Conservation (phyloP, 1,284 basidiomycete species). For the Amylostereum chailletii region DNA sequence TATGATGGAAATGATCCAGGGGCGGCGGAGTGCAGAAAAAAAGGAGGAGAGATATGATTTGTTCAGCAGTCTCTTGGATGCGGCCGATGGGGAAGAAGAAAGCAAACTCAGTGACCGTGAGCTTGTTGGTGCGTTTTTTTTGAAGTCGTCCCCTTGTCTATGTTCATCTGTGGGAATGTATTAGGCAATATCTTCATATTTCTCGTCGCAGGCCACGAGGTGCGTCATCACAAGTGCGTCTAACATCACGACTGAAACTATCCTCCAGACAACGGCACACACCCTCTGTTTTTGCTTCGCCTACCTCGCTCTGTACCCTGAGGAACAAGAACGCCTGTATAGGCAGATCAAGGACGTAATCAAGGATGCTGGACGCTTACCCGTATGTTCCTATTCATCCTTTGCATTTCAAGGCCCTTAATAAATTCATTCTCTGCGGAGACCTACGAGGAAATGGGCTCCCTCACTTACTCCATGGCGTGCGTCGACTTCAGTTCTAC, state of each 20-base stretch:
- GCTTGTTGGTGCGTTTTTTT: slow-evolving; percentile 27
- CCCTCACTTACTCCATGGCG: slow-evolving; percentile 37
- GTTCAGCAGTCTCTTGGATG: slow-evolving; percentile 38
- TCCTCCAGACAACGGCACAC: slow-evolving; percentile 30
- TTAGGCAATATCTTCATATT: slow-evolving; percentile 45
- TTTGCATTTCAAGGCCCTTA: background rate
- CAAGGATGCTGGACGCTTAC: slow-evolving; percentile 28
- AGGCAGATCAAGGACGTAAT: slow-evolving; percentile 34
- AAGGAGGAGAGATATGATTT: slow-evolving; percentile 35
- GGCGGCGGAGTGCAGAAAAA: slow-evolving; percentile 23
- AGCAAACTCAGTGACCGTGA: slow-evolving; percentile 32
- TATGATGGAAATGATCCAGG: slow-evolving; percentile 41
- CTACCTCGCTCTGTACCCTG: slow-evolving; percentile 33
- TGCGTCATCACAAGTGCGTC: slow-evolving; percentile 10
- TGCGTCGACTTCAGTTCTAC: slow-evolving; percentile 16
- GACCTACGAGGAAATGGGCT: slow-evolving; percentile 44
- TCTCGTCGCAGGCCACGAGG: slow-evolving; percentile 30
- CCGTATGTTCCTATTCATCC: slow-evolving; percentile 6
- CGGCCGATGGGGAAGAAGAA: slow-evolving; percentile 24
- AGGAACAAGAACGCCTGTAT: slow-evolving; percentile 43
- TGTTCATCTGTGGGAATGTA: too few relatives aligned
- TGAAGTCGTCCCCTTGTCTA: background rate
- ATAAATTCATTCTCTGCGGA: slow-evolving; percentile 12
- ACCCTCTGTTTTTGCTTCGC: slow-evolving; percentile 37
- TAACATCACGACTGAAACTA: background rate